A percentile compares a stretch with the other conserved stretches of the same genome.
These are phyloP conservation scores for Fusarium agapanthi DNA, from an alignment of 2,329 filamentous ascomycete genomes.

Conservation along the genomic window DNA sequence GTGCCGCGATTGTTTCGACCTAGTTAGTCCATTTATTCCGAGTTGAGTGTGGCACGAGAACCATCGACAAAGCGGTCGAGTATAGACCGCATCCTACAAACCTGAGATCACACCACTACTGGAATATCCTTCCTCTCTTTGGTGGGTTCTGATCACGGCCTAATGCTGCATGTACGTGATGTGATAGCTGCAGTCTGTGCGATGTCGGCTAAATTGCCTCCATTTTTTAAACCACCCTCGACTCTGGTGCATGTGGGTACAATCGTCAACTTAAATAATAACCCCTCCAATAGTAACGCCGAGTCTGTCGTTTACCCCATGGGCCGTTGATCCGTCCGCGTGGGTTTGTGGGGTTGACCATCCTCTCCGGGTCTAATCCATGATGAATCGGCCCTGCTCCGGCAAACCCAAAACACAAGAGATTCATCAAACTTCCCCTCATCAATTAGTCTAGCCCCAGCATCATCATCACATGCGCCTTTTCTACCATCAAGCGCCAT, in stretches of 20 bases:
- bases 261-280: neutral
- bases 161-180: neutral
- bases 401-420: neutral
- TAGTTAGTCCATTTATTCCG: no score
- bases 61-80: neutral
- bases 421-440: conserved; percentile 4
- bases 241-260: conserved; percentile 7
- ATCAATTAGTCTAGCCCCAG: neutral
- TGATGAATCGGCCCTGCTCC: neutral
- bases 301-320: neutral
- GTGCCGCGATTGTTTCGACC: neutral
- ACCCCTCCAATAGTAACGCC: neutral
- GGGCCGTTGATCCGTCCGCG: neutral
- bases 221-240: conserved; percentile 3
- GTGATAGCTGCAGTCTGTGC: neutral
- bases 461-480: neutral
- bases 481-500: neutral
- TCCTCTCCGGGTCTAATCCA: conserved; percentile 7
- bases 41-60: neutral
- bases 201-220: conserved; percentile 18
- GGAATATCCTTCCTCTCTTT: neutral
- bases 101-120: neutral
- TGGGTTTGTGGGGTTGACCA: conserved; percentile 1
- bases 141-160: neutral
- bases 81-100: neutral